A percentile compares a stretch with the other conserved stretches of the same genome.
Conservation (phyloP, 192 early-diverging fungal genomes). For the Umbelopsis ramanniana region DNA sequence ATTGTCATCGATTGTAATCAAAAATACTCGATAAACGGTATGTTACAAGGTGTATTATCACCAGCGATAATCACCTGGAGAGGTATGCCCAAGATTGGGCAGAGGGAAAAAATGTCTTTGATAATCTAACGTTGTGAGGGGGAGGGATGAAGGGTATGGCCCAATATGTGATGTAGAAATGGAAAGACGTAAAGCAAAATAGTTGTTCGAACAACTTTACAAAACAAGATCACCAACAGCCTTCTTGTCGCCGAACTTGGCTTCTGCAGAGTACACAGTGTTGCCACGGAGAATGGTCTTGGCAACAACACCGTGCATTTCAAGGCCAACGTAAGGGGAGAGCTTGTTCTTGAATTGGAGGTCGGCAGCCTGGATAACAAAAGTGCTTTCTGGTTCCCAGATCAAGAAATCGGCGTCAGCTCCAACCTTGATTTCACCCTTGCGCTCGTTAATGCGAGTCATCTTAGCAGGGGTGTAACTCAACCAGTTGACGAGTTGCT, state of each 20-base stretch:
- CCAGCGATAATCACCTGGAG: too few species aligned
- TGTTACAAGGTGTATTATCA: too few species aligned
- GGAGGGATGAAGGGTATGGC: not conserved
- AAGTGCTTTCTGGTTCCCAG: slow-evolving; percentile 72
- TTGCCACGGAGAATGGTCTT: slow-evolving; percentile 74
- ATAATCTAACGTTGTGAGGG: not conserved
- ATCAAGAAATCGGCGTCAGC: slow-evolving; percentile 81
- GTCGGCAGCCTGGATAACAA: slow-evolving; percentile 50
- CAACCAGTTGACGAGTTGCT: slow-evolving; percentile 54
- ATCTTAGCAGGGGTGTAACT: slow-evolving; percentile 69
- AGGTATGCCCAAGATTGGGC: too few species aligned
- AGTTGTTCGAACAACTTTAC: not conserved
- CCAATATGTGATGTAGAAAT: not conserved
- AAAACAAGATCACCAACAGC: slow-evolving; percentile 8
- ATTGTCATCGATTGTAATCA: too few species aligned
- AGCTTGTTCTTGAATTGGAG: slow-evolving; percentile 85
- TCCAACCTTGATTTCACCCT: slow-evolving; percentile 73
- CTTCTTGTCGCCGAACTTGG: slow-evolving; percentile 19
- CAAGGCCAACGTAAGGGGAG: slow-evolving; percentile 71
- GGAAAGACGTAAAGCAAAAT: not conserved
- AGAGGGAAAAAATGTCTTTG: not conserved
- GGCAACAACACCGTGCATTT: slow-evolving; percentile 66
- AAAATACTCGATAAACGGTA: too few species aligned
- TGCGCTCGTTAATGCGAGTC: slow-evolving; percentile 60
- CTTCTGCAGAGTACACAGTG: slow-evolving; percentile 43